These are phyloP conservation scores for Aureobasidium sp. DNA, from an alignment of 2,329 filamentous ascomycete species.

Conservation along the genomic window DNA sequence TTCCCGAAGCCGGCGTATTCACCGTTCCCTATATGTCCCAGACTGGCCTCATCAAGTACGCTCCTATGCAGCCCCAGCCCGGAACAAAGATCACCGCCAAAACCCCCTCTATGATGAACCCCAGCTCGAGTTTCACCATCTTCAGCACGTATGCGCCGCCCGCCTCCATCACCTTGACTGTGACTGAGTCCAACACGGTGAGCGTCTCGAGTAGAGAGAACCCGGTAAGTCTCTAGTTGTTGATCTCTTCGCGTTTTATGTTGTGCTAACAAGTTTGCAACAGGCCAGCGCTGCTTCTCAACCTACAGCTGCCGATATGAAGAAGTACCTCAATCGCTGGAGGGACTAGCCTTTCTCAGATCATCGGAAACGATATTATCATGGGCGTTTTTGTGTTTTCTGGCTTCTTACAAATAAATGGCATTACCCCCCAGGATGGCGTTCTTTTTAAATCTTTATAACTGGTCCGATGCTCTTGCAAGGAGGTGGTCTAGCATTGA, in stretches of 20 bases:
- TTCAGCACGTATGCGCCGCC: constrained; percentile 41
- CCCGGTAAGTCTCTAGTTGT: constrained; percentile 38
- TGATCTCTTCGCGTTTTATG: background rate
- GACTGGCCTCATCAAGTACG: constrained; percentile 49
- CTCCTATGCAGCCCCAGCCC: constrained; percentile 52
- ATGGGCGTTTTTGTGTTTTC: background rate
- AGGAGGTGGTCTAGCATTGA: background rate
- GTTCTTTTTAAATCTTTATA: background rate
- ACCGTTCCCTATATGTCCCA: constrained; percentile 47
- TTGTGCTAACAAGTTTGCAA: background rate
- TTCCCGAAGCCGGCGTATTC: constrained; percentile 18
- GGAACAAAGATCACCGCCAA: constrained; percentile 50
- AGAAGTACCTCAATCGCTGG: constrained; percentile 50
- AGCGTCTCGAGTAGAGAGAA: constrained; percentile 46
- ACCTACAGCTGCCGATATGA: constrained; percentile 44
- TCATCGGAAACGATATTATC: background rate
- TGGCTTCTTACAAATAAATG: background rate
- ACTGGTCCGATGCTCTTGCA: background rate
- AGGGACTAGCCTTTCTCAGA: constrained; percentile 38
- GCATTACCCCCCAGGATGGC: background rate
- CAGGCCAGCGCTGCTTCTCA: background rate
- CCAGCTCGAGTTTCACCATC: constrained; percentile 46
- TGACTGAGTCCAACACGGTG: constrained; percentile 44
- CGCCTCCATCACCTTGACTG: constrained; percentile 40
- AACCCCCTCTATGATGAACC: constrained; percentile 40